Conservation (phyloP, 768 basidiomycete genomes). For the Mycena leptocephala region DNA sequence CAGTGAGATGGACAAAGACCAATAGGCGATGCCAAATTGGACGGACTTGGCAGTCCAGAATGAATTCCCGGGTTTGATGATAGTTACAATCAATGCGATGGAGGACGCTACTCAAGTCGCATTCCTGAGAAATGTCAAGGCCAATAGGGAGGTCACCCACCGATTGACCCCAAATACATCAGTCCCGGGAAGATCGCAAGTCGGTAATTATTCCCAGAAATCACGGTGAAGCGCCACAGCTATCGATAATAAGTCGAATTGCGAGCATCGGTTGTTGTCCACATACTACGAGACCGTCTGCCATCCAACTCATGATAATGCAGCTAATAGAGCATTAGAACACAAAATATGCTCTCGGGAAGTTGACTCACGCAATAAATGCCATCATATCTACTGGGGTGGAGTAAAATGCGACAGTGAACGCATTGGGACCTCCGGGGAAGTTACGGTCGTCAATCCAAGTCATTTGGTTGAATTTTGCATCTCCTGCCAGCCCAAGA, state of each 20-base stretch:
- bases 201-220: constrained; percentile 17
- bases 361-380: constrained; percentile 34
- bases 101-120: background rate
- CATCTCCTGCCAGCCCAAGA: constrained; percentile 42
- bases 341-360: too few relatives aligned
- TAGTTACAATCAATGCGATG: constrained; percentile 21
- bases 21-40: constrained; percentile 42
- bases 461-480: constrained; percentile 48
- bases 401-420: constrained; percentile 29
- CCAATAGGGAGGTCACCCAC: background rate
- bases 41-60: constrained; percentile 34
- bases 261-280: too few relatives aligned
- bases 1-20: constrained; percentile 44
- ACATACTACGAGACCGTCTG: constrained; percentile 41
- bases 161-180: constrained; percentile 19
- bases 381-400: constrained; percentile 37
- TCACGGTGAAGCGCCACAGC: constrained; percentile 34
- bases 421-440: constrained; percentile 33
- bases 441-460: constrained; percentile 48
- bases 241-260: background rate
- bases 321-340: constrained; percentile 37
- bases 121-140: background rate
- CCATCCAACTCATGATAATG: constrained; percentile 47
- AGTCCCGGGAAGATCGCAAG: constrained; percentile 14
- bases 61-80: constrained; percentile 14